Evolutionary conservation across 176 grass and related monocot genomes (phyloP), one percentile per base, ranked within the genome.

Genomic region (Musa schizocarpa): DNA sequence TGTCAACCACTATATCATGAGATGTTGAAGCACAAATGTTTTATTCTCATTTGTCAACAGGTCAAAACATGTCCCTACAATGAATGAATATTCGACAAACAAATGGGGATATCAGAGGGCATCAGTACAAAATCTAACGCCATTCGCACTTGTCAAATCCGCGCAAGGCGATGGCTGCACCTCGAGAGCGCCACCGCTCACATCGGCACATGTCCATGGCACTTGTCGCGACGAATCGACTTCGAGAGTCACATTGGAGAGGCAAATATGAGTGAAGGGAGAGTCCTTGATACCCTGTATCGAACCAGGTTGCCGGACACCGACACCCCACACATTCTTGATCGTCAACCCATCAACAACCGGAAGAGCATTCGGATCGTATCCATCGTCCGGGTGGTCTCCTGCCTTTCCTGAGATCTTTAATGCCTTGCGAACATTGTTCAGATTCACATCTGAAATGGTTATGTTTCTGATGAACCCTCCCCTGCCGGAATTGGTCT

Each of bases 401-500:
- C 92, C 92, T 1, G 89, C 87, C 56, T 96, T 81, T 1, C 92
- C 92, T 17, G 78, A 73, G 10, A 92, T 87, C 57, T 76, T 62
- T 68, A 96, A 49, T 57, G 75, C 85, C 1, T 96, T 92, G 14
- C 92, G 84, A 52, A 85, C 85, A 20, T 81, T 57, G 73, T 89
- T 81, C 76, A 96, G 74, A 53, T 80, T 86, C 84, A 96, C 89
- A 3, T 87, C 81, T 1, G 92, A 85, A 72, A 96, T 24, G 2
- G 92, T 92, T 77, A 96, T 3, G 75, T 96, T 96, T 11, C 85
- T 81, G 63, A 71, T 63, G 13, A 77, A 96, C 49, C 92, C 92
- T 50, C 92, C 92, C 81, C 92, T 82, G 20, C 92, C 92, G 0
- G 86, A 71, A 78, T 92, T 96, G 57, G 89, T 96, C 76, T 92